These are phyloP conservation scores for Rhipidocladum racemiflorum DNA, from an alignment of 176 grass and related monocot species.

Conservation along the genomic window DNA sequence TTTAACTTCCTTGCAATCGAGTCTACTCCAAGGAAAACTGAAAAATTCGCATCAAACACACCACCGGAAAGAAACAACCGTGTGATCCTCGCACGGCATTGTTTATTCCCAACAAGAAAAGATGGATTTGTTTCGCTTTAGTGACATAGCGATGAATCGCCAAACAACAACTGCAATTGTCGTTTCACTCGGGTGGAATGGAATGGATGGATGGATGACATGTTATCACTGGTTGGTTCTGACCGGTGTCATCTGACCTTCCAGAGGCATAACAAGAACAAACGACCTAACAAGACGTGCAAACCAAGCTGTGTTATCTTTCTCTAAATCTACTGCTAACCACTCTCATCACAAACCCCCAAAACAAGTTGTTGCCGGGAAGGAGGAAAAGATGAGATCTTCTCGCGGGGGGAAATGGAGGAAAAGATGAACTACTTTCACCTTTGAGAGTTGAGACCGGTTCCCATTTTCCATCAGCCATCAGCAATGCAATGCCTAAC, in stretches of 20 bases:
- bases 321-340: conserved; percentile 33
- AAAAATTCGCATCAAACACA: background rate
- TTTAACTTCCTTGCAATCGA: background rate
- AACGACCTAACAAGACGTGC: conserved; percentile 19
- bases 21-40: conserved; percentile 7
- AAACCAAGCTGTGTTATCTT: conserved; percentile 22
- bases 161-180: conserved; percentile 37
- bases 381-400: background rate
- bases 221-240: conserved; percentile 28
- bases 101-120: conserved; percentile 18
- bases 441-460: conserved; percentile 12
- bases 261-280: conserved; percentile 17
- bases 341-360: background rate
- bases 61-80: background rate
- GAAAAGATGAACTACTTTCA: background rate
- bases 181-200: background rate
- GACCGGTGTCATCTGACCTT: conserved; percentile 17
- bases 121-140: conserved; percentile 17
- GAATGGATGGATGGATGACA: conserved; percentile 18
- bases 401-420: background rate
- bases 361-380: conserved; percentile 5
- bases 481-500: background rate
- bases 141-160: conserved; percentile 11
- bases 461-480: conserved; percentile 19
- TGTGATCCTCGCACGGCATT: background rate